A percentile compares a stretch with the other conserved stretches of the same genome.
Evolutionary conservation across 805 yeast genomes (phyloP).

Genomic region (Candida silvatica): DNA sequence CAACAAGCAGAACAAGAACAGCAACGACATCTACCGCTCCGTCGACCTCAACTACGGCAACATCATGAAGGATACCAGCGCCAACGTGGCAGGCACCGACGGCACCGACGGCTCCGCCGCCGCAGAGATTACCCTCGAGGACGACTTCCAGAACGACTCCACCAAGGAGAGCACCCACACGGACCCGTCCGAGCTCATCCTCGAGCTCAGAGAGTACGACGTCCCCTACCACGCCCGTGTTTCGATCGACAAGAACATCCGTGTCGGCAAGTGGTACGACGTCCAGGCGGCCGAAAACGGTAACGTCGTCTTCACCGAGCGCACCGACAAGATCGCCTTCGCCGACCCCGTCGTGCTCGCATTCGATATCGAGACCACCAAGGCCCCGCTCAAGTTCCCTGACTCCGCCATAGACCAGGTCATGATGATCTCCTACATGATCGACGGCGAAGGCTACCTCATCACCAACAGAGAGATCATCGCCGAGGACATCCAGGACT

Average conservation of each 20-base stretch:
- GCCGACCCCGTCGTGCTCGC: constrained; percentile 97
- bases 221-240: constrained; percentile 97
- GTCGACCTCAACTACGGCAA: constrained; percentile 33
- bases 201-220: constrained; percentile 87
- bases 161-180: constrained; percentile 15
- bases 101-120: not conserved
- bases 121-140: constrained; percentile 7
- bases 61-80: constrained; percentile 22
- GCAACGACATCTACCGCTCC: constrained; percentile 59
- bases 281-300: constrained; percentile 47
- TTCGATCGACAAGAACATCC: constrained; percentile 76
- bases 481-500: constrained; percentile 90
- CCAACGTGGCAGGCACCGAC: constrained; percentile 12
- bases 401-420: constrained; percentile 84
- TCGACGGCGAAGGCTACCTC: constrained; percentile 92
- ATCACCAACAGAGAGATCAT: constrained; percentile 94
- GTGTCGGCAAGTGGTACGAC: constrained; percentile 95
- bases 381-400: constrained; percentile 93
- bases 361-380: constrained; percentile 95
- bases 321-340: constrained; percentile 74
- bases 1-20: constrained; percentile 53
- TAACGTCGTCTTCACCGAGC: constrained; percentile 48
- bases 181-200: constrained; percentile 58
- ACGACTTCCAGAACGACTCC: constrained; percentile 9
- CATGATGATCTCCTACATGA: constrained; percentile 99